Percentiles rank a stretch among this genome's conserved stretches.
phyloP scores from a whole-genome alignment of 2,329 filamentous ascomycete genomes.

The Basipetospora chlamydospora region DNA sequence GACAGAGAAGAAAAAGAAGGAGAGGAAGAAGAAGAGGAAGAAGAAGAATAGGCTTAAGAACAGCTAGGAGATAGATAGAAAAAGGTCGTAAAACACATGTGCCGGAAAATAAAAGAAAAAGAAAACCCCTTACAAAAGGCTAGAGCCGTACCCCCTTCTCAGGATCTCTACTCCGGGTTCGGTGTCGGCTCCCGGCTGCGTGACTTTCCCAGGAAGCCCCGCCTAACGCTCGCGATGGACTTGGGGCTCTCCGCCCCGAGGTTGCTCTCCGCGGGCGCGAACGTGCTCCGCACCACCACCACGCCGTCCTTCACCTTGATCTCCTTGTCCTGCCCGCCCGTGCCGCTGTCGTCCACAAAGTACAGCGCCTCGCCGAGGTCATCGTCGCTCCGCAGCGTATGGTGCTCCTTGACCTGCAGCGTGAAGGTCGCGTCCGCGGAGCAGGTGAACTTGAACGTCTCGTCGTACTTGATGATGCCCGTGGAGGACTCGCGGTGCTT shows the following conservation, averaged over 20 bases:
- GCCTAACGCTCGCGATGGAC: slow-evolving; percentile 26
- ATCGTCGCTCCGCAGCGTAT: slow-evolving; percentile 71
- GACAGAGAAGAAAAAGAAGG: too few relatives aligned
- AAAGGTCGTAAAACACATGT: too few relatives aligned
- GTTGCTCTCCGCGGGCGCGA: slow-evolving; percentile 25
- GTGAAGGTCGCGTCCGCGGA: slow-evolving; percentile 76
- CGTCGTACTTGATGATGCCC: slow-evolving; percentile 56
- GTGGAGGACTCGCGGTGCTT: slow-evolving; percentile 67
- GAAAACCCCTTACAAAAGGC: too few relatives aligned
- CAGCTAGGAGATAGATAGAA: too few relatives aligned
- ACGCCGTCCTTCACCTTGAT: slow-evolving; percentile 59
- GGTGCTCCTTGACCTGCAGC: slow-evolving; percentile 70
- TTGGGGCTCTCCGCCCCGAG: slow-evolving; percentile 26
- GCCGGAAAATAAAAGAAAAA: too few relatives aligned
- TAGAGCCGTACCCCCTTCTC: background rate
- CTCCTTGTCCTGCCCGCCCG: slow-evolving; percentile 55
- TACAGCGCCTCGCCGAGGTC: slow-evolving; percentile 76
- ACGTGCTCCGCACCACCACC: slow-evolving; percentile 61
- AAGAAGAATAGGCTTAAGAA: too few relatives aligned
- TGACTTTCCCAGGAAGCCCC: slow-evolving; percentile 39
- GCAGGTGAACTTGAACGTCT: slow-evolving; percentile 66
- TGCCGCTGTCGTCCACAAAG: slow-evolving; percentile 70
- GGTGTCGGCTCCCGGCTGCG: slow-evolving; percentile 29
- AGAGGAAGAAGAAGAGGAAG: too few relatives aligned
- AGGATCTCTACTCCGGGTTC: slow-evolving; percentile 14